Percentiles rank a stretch among this genome's conserved stretches.
Conservation (phyloP, 768 basidiomycete species). For the Tylopilus rubrobrunneus region DNA sequence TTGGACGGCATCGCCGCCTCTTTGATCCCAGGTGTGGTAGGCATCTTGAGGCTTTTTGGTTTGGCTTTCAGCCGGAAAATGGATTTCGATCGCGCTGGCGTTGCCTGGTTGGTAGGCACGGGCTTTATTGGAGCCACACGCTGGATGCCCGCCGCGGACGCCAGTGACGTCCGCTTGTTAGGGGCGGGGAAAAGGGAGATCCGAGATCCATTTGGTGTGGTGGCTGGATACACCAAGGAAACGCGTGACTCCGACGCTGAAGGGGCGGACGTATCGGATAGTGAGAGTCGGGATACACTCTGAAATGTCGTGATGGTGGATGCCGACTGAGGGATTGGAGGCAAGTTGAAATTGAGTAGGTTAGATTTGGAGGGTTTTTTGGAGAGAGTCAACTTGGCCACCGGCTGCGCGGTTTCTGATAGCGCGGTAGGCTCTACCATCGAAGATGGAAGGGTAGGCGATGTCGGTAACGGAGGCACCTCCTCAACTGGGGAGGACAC, state of each 20-base stretch:
- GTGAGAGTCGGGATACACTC: constrained; percentile 20
- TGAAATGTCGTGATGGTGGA: constrained; percentile 24
- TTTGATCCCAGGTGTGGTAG: constrained; percentile 1
- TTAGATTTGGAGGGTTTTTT: constrained; percentile 22
- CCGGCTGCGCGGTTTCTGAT: background rate
- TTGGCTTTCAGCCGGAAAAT: constrained; percentile 29
- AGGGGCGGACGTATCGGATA: constrained; percentile 3
- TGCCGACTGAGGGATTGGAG: constrained; percentile 30
- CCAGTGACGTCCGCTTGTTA: constrained; percentile 27
- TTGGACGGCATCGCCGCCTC: constrained; percentile 8
- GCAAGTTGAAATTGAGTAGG: constrained; percentile 6
- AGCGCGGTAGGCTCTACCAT: background rate
- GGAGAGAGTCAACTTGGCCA: constrained; percentile 14
- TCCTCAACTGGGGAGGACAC: constrained; percentile 19
- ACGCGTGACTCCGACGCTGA: constrained; percentile 20
- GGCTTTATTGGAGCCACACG: constrained; percentile 8
- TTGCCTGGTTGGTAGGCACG: background rate
- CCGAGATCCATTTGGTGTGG: constrained; percentile 13
- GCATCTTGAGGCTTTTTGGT: constrained; percentile 21
- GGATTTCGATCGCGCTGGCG: constrained; percentile 22
- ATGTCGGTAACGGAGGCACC: constrained; percentile 25
- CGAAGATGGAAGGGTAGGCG: constrained; percentile 16
- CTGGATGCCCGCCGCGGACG: constrained; percentile 23
- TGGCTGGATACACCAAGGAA: constrained; percentile 8
- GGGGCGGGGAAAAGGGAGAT: constrained; percentile 23